Percentiles rank a stretch among this genome's conserved stretches.
Evolutionary conservation across 164 flowering plant genomes (phyloP).

Genomic region (Brasenia schreberi): DNA sequence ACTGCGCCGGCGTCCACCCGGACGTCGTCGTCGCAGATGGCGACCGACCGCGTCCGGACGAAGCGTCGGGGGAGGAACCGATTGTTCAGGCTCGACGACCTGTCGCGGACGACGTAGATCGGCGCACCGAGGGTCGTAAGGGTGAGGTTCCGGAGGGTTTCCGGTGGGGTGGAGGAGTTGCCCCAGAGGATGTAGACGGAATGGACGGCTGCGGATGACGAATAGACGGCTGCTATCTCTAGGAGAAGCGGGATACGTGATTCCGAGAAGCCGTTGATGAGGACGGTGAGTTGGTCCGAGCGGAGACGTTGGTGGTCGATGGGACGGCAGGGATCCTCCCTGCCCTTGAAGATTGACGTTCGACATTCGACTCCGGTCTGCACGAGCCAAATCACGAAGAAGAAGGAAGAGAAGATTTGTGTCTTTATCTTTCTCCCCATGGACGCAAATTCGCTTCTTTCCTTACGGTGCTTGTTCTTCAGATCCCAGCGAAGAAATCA

Average conservation of each 20-base stretch:
- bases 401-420: neutral
- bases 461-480: neutral
- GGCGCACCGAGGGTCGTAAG: slow-evolving; percentile 27
- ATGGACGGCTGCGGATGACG: slow-evolving; percentile 42
- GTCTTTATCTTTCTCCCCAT: neutral
- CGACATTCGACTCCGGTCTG: neutral
- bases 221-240: slow-evolving; percentile 47
- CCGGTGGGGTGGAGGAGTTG: slow-evolving; percentile 50
- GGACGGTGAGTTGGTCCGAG: slow-evolving; percentile 58
- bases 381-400: neutral
- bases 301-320: slow-evolving; percentile 23
- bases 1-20: slow-evolving; percentile 39
- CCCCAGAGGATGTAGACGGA: slow-evolving; percentile 75
- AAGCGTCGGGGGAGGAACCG: slow-evolving; percentile 52
- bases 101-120: slow-evolving; percentile 33
- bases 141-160: slow-evolving; percentile 37
- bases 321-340: slow-evolving; percentile 11
- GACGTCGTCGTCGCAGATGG: slow-evolving; percentile 80
- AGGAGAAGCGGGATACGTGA: slow-evolving; percentile 66
- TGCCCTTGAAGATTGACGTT: slow-evolving; percentile 16
- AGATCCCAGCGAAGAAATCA: neutral
- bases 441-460: neutral
- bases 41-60: slow-evolving; percentile 55
- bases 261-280: slow-evolving; percentile 85
- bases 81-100: slow-evolving; percentile 45